These are phyloP conservation scores for Backusella luteola DNA, from an alignment of 192 early-diverging fungal species.

Conservation along the genomic window DNA sequence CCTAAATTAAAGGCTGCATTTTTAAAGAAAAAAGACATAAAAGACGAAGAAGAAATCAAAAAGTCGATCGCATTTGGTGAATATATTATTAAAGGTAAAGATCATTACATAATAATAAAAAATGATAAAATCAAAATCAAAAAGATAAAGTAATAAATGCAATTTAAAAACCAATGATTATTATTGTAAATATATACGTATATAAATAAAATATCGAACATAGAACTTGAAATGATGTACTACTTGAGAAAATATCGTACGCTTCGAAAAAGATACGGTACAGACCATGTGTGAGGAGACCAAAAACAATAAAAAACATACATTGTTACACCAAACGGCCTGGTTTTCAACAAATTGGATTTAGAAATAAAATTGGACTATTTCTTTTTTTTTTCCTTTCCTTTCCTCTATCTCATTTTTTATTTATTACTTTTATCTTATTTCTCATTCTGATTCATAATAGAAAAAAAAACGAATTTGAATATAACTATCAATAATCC, in stretches of 20 bases:
- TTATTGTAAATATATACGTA: conserved; percentile 3
- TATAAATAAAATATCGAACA: neutral
- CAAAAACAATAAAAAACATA: conserved; percentile 5
- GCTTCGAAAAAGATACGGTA: conserved; percentile 30
- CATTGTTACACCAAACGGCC: neutral
- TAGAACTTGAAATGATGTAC: conserved; percentile 45
- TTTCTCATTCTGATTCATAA: conserved; percentile 7
- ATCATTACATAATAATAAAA: neutral
- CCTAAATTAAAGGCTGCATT: conserved; percentile 43
- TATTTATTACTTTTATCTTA: conserved; percentile 6
- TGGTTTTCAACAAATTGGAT: neutral
- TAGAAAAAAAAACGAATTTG: neutral
- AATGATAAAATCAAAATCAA: neutral
- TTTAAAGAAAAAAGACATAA: conserved; percentile 39
- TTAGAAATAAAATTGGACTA: neutral
- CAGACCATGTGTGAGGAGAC: conserved; percentile 8
- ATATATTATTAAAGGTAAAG: conserved; percentile 44
- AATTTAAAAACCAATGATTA: neutral
- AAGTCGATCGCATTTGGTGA: conserved; percentile 38
- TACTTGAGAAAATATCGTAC: conserved; percentile 45
- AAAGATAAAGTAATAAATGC: conserved; percentile 11
- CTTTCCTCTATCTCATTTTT: neutral
- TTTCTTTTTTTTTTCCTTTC: neutral
- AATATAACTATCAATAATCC: neutral
- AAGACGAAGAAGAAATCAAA: conserved; percentile 34